phyloP scores from a whole-genome alignment of 2,329 filamentous ascomycete species.

The Akanthomyces uredinophilus region DNA sequence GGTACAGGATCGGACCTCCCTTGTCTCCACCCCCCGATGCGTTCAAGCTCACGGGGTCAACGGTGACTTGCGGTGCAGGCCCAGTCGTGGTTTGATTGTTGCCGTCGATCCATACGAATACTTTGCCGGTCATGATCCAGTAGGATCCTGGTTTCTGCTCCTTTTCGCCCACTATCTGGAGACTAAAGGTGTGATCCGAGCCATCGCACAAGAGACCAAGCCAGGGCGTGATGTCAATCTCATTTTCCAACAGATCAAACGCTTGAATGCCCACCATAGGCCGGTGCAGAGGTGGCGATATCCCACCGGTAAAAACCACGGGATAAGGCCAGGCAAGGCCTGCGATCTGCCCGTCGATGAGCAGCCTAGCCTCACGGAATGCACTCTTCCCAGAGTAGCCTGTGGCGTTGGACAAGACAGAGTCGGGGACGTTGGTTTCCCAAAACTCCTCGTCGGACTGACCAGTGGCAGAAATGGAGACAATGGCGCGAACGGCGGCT shows the following conservation, averaged over 20 bases:
- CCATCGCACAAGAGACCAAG: conserved; percentile 65
- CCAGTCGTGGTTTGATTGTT: conserved; percentile 48
- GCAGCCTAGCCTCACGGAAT: conserved; percentile 72
- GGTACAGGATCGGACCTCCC: conserved; percentile 45
- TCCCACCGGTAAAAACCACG: conserved; percentile 74
- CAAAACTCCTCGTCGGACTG: conserved; percentile 78
- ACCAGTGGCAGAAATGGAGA: conserved; percentile 72
- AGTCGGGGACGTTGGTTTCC: conserved; percentile 71
- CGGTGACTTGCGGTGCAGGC: conserved; percentile 27
- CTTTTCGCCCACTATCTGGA: conserved; percentile 61
- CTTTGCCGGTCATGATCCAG: conserved; percentile 74
- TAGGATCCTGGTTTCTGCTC: conserved; percentile 51
- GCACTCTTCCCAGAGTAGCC: conserved; percentile 52
- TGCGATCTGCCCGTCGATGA: conserved; percentile 66
- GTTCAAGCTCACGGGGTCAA: conserved; percentile 30
- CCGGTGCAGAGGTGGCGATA: conserved; percentile 71
- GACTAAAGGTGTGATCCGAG: conserved; percentile 58
- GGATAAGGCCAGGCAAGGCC: conserved; percentile 80
- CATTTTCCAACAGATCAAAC: conserved; percentile 72
- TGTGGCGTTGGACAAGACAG: conserved; percentile 37
- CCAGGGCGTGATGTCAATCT: conserved; percentile 78
- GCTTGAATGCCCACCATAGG: conserved; percentile 74
- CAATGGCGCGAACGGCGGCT: conserved; percentile 63
- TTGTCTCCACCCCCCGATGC: conserved; percentile 30
- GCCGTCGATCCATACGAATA: conserved; percentile 69